Percentiles rank a stretch among this genome's conserved stretches.
Evolutionary conservation across 345 rosid genomes (phyloP).

Genomic region (Hibiscus trionum): DNA sequence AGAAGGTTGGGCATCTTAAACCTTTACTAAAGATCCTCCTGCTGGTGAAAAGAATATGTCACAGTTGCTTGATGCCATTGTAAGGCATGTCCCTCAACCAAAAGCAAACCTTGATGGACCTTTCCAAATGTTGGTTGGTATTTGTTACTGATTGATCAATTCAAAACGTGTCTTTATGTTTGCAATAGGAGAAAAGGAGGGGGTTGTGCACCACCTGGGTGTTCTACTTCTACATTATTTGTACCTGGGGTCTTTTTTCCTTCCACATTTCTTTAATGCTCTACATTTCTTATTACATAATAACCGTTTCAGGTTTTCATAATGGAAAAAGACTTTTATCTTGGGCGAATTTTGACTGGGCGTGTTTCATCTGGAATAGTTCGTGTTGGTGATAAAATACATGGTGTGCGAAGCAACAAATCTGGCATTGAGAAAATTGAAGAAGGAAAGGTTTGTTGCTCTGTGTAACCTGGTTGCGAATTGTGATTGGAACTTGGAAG

Average conservation of each 20-base stretch:
- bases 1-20: constrained; percentile 96
- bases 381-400: constrained; percentile 73
- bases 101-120: constrained; percentile 70
- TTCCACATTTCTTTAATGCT: not conserved
- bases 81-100: constrained; percentile 78
- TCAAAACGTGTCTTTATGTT: not conserved
- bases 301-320: constrained; percentile 67
- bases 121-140: constrained; percentile 91
- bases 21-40: constrained; percentile 81
- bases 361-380: constrained; percentile 68
- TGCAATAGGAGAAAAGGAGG: not conserved
- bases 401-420: constrained; percentile 61
- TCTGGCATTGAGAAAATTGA: constrained; percentile 74
- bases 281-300: constrained; percentile 11
- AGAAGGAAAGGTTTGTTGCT: constrained; percentile 79
- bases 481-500: constrained; percentile 1
- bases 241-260: not conserved
- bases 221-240: not conserved
- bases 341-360: constrained; percentile 92
- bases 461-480: not conserved
- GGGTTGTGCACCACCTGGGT: not conserved
- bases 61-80: constrained; percentile 75
- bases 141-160: not conserved
- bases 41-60: constrained; percentile 74
- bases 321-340: constrained; percentile 91